Base-by-base conservation (phyloP, 371 early-diverging fungal species). In the Blyttiomyces sp. region DNA sequence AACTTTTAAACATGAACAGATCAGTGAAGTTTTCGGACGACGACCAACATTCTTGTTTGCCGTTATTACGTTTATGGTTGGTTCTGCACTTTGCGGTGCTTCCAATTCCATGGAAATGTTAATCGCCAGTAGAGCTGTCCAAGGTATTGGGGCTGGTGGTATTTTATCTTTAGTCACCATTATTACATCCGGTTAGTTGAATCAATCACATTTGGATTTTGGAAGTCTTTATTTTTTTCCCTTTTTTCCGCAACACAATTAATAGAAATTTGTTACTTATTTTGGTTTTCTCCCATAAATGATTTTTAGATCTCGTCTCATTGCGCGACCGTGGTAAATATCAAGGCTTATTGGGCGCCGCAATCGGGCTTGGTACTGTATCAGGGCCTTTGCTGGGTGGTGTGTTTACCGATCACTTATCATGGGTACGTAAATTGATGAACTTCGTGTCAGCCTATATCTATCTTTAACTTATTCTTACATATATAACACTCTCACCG, bases 251-350 rank as follows among this genome's bases (percentile, higher is more conserved):
- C n/a, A n/a, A n/a, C n/a, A n/a, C n/a, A n/a, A n/a, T n/a, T n/a
- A n/a, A n/a, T n/a, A n/a, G n/a, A n/a, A n/a, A n/a, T n/a, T n/a
- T n/a, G n/a, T n/a, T n/a, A n/a, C n/a, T n/a, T n/a, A n/a, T n/a
- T n/a, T n/a, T n/a, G n/a, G n/a, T n/a, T n/a, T n/a, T n/a, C n/a
- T n/a, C n/a, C n/a, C n/a, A n/a, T n/a, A n/a, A n/a, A n/a, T n/a
- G n/a, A n/a, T n/a, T n/a, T n/a, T n/a, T n/a, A n/a, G 93, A 94
- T 54, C 71, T 92, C 53, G 82, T 85, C 0, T 75, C 88, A 4
- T 39, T 87, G 19, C 69, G 76, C 7, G 80, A 89, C 30, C 80
- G 91, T 0, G 86, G 80, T 30, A 85, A 83, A 59, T 85, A 79
- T 60, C 81, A 81, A 57, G 84, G 80, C 28, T 34, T 61, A 28